A percentile compares a stretch with the other conserved stretches of the same genome.
phyloP scores from a whole-genome alignment of 2,329 filamentous ascomycete species.

The Fusarium goolgardi region DNA sequence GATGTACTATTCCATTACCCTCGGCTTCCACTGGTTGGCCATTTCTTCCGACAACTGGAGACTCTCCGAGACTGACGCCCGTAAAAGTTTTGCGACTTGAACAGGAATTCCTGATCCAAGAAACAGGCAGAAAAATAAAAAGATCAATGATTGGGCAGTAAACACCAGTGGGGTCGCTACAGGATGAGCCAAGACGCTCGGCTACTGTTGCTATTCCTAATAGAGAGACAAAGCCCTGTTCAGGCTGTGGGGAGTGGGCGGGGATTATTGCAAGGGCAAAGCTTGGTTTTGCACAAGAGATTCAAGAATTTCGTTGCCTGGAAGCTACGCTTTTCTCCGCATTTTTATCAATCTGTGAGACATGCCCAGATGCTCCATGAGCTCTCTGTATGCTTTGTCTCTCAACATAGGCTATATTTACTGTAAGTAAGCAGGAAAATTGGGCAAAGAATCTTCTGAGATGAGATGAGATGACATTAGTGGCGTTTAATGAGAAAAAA shows the following conservation, averaged over 20 bases:
- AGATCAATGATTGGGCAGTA: constrained; percentile 1
- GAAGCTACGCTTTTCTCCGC: constrained; percentile 21
- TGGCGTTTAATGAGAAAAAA: rapidly evolving
- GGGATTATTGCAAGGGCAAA: constrained; percentile 15
- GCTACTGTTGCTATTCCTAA: constrained; percentile 2
- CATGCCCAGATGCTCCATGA: background rate
- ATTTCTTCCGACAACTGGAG: too few relatives aligned
- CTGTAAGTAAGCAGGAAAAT: background rate
- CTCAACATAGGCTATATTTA: background rate
- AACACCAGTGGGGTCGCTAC: background rate
- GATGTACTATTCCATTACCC: background rate
- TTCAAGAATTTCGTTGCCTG: constrained; percentile 25
- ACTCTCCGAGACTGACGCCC: background rate
- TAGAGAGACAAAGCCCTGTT: constrained; percentile 4
- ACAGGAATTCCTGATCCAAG: constrained; percentile 24
- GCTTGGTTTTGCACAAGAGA: constrained; percentile 14
- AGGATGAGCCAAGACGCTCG: constrained; percentile 25
- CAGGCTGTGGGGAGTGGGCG: constrained; percentile 19
- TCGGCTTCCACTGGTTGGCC: background rate
- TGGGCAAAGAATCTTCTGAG: background rate
- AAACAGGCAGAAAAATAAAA: constrained; percentile 35
- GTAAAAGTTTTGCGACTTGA: background rate
- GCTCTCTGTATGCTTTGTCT: background rate
- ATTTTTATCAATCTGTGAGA: background rate
- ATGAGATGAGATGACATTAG: background rate